Percentiles rank a stretch among this genome's conserved stretches.
phyloP scores from a whole-genome alignment of 2,329 filamentous ascomycete genomes.

The Paraphoma chrysanthemicola region DNA sequence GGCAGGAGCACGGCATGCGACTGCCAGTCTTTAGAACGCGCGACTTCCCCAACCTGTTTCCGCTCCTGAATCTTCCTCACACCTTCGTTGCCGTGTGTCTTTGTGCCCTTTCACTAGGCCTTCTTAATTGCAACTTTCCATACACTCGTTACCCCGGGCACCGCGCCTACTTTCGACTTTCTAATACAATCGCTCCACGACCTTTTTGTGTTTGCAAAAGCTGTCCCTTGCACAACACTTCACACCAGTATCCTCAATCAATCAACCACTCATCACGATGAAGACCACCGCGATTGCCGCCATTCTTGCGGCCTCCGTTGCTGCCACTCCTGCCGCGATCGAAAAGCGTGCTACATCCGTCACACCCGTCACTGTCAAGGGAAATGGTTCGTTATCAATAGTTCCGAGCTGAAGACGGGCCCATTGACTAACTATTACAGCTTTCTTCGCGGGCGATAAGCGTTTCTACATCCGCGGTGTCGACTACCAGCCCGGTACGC shows the following conservation, averaged over 20 bases:
- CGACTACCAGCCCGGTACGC: constrained; percentile 68
- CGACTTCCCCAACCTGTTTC: constrained; percentile 6
- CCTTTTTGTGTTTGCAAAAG: constrained; percentile 4
- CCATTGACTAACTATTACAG: constrained; percentile 35
- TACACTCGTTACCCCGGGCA: constrained; percentile 30
- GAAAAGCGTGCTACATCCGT: constrained; percentile 50
- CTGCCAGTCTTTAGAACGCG: background rate
- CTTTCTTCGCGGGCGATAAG: constrained; percentile 68
- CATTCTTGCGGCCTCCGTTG: constrained; percentile 54
- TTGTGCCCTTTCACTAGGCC: constrained; percentile 6
- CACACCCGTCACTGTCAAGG: constrained; percentile 66
- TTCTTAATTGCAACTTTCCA: constrained; percentile 18
- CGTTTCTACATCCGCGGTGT: constrained; percentile 68
- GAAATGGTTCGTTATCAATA: constrained; percentile 58
- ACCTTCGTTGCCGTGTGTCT: constrained; percentile 6
- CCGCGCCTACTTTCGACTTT: constrained; percentile 17
- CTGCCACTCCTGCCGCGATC: constrained; percentile 50
- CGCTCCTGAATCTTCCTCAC: constrained; percentile 3
- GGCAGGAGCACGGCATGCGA: background rate
- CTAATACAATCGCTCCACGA: constrained; percentile 12
- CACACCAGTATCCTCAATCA: constrained; percentile 13
- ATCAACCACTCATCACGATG: constrained; percentile 50
- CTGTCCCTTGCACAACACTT: constrained; percentile 2
- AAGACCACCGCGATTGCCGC: constrained; percentile 59
- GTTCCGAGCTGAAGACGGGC: background rate